A percentile compares a stretch with the other conserved stretches of the same genome.
phyloP scores from a whole-genome alignment of 148 eudicot species.

The Euryodendron excelsum region DNA sequence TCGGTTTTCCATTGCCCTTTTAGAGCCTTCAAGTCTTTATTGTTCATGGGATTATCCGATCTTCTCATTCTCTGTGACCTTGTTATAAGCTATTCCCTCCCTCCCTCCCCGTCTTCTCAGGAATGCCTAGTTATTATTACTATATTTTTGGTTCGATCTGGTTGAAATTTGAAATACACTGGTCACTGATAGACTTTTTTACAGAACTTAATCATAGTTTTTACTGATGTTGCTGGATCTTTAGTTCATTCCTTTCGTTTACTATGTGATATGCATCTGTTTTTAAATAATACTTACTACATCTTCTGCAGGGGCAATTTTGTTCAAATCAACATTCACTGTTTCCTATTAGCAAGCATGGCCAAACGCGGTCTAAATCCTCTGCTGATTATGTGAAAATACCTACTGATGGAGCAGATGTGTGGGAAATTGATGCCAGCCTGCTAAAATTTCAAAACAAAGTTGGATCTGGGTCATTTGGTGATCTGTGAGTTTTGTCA shows the following conservation, averaged over 20 bases:
- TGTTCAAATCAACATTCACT: constrained; percentile 22
- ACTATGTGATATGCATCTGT: background rate
- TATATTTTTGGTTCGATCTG: background rate
- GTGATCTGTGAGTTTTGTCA: constrained; percentile 52
- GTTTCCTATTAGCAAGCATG: constrained; percentile 18
- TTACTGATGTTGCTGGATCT: background rate
- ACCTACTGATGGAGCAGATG: constrained; percentile 28
- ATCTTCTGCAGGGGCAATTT: constrained; percentile 30
- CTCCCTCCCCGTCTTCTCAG: background rate
- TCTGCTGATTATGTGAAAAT: constrained; percentile 26
- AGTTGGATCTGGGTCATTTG: constrained; percentile 60
- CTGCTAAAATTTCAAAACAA: constrained; percentile 37
- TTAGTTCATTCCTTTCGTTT: background rate
- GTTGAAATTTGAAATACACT: background rate
- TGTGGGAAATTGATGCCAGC: constrained; percentile 44
- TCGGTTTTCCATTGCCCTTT: background rate
- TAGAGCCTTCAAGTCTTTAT: background rate
- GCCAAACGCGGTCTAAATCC: constrained; percentile 18
- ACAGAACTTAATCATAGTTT: background rate
- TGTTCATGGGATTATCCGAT: background rate
- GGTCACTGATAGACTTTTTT: background rate
- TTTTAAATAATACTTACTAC: background rate
- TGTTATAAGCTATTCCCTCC: background rate
- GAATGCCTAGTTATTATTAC: background rate
- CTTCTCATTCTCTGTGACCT: background rate